Conservation (phyloP, 116 monocot species). For the Zostera marina region DNA sequence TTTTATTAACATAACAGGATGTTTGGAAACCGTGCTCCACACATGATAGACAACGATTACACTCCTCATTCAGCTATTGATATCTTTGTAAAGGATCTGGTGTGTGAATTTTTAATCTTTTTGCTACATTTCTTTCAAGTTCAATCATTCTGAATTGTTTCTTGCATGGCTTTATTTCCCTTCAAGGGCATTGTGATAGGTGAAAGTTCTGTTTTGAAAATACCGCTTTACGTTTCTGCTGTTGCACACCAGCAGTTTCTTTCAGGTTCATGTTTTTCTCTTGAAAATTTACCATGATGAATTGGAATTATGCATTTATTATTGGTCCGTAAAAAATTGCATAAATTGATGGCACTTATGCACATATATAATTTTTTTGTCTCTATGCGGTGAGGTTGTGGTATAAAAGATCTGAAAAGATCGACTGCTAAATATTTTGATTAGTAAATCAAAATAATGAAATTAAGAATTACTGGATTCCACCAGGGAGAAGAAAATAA, state of each 20-base stretch:
- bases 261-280: constrained; percentile 33
- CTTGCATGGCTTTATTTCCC: neutral
- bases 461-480: too few relatives aligned
- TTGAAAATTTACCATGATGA: neutral
- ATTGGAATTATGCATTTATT: too few relatives aligned
- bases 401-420: too few relatives aligned
- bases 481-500: too few relatives aligned
- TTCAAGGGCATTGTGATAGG: constrained; percentile 78
- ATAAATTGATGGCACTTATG: neutral
- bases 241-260: constrained; percentile 72
- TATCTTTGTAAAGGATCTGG: constrained; percentile 99
- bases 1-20: constrained; percentile 45
- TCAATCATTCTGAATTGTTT: neutral
- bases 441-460: too few relatives aligned
- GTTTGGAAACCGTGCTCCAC: constrained; percentile 96
- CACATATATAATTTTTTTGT: too few relatives aligned
- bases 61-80: constrained; percentile 85
- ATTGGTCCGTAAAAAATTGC: neutral
- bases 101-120: constrained; percentile 14
- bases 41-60: constrained; percentile 91
- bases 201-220: constrained; percentile 44
- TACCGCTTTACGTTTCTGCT: constrained; percentile 68
- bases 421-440: too few relatives aligned
- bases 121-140: neutral
- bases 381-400: too few relatives aligned